A percentile compares a stretch with the other conserved stretches of the same genome.
These are phyloP conservation scores for Phanerochaete sordida DNA, from an alignment of 768 basidiomycete genomes.

Conservation along the genomic window DNA sequence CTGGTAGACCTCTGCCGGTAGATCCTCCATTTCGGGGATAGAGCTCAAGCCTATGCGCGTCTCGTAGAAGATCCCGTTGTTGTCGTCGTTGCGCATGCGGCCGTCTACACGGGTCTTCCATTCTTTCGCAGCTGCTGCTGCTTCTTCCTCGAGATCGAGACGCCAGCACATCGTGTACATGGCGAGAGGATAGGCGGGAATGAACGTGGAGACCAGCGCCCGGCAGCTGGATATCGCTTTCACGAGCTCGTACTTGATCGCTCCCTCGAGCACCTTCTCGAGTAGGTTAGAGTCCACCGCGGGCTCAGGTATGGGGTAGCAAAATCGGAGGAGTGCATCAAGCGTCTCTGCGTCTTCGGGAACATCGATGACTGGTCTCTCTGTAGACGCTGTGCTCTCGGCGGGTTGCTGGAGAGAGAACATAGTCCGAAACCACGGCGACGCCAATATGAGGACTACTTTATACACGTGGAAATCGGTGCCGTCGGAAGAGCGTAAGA, in stretches of 20 bases:
- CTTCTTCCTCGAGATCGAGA: slow-evolving; percentile 14
- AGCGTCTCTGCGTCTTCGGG: slow-evolving; percentile 17
- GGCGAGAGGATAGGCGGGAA: slow-evolving; percentile 5
- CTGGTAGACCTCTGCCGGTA: slow-evolving; percentile 13
- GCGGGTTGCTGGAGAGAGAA: slow-evolving; percentile 4
- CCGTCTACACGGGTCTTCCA: neutral
- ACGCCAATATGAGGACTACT: slow-evolving; percentile 51
- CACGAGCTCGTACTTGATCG: slow-evolving; percentile 25
- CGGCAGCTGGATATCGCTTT: slow-evolving; percentile 5
- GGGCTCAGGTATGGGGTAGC: slow-evolving; percentile 19
- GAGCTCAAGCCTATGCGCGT: slow-evolving; percentile 3
- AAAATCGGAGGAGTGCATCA: slow-evolving; percentile 19
- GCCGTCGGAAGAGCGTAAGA: slow-evolving; percentile 34
- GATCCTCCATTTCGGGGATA: slow-evolving; percentile 9
- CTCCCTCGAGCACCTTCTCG: slow-evolving; percentile 19
- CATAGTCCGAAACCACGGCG: slow-evolving; percentile 21
- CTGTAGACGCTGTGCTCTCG: neutral
- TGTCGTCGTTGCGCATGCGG: neutral
- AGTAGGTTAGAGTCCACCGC: slow-evolving; percentile 2
- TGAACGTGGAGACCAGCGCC: neutral
- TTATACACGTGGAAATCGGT: slow-evolving; percentile 51
- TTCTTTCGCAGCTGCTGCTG: slow-evolving; percentile 5
- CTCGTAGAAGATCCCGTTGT: neutral
- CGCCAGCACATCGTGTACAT: slow-evolving; percentile 15
- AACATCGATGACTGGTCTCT: neutral